Percentiles rank a stretch among this genome's conserved stretches.
These are phyloP conservation scores for Cladobotryum mycophilum DNA, from an alignment of 2,329 filamentous ascomycete species.

Conservation along the genomic window DNA sequence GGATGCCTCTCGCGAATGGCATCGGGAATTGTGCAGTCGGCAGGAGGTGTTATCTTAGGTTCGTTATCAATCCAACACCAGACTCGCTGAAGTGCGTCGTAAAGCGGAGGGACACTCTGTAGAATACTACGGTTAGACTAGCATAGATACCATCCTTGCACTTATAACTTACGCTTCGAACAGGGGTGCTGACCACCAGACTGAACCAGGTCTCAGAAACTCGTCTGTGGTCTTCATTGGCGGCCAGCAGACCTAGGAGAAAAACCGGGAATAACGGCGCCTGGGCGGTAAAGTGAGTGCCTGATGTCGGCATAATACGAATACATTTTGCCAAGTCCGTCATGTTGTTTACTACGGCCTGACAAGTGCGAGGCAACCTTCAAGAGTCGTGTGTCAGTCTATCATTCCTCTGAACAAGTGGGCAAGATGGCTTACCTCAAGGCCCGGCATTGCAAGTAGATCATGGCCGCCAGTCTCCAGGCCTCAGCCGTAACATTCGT, in stretches of 20 bases:
- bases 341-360: conserved; percentile 26
- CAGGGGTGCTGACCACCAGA: conserved; percentile 29
- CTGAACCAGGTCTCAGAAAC: conserved; percentile 32
- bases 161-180: conserved; percentile 33
- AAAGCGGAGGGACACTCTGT: conserved; percentile 36
- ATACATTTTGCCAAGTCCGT: conserved; percentile 31
- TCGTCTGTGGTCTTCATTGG: conserved; percentile 19
- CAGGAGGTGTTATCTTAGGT: conserved; percentile 14
- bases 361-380: conserved; percentile 33
- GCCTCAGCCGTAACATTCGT: conserved; percentile 36
- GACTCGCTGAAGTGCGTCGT: conserved; percentile 26
- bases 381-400: conserved; percentile 7
- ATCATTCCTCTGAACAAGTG: not conserved
- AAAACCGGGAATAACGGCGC: conserved; percentile 37
- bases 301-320: conserved; percentile 35
- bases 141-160: not conserved
- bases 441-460: conserved; percentile 35
- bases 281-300: conserved; percentile 34
- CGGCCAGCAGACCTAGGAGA: conserved; percentile 32
- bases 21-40: conserved; percentile 11
- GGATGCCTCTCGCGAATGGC: conserved; percentile 24
- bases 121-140: not conserved
- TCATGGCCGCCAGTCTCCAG: conserved; percentile 33
- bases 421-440: conserved; percentile 23
- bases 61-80: conserved; percentile 30